Percentiles rank a stretch among this genome's conserved stretches.
Evolutionary conservation across 1,284 basidiomycete genomes (phyloP).

Genomic region (Marasmius tenuissimus): DNA sequence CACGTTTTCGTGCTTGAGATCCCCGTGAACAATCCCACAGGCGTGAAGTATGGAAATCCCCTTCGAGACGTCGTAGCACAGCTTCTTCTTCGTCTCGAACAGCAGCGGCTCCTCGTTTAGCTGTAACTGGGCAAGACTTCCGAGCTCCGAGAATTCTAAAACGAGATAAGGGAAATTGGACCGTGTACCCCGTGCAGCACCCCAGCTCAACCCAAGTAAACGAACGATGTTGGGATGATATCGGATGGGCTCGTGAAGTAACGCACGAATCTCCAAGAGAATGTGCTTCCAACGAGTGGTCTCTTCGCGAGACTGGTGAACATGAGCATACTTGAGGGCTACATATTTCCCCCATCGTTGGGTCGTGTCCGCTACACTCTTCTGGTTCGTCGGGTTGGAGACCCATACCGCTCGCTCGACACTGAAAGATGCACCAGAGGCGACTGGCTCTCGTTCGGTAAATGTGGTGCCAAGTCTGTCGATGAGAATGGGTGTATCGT

Average conservation of each 20-base stretch:
- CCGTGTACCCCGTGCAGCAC: neutral
- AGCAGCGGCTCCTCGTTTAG: neutral
- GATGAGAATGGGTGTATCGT: constrained; percentile 6
- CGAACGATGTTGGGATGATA: constrained; percentile 13
- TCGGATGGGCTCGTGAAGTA: constrained; percentile 11
- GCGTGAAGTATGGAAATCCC: constrained; percentile 11
- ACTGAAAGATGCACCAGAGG: constrained; percentile 4
- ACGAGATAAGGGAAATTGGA: constrained; percentile 6
- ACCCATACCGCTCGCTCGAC: constrained; percentile 5
- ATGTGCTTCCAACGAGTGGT: constrained; percentile 7
- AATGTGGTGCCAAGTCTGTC: neutral
- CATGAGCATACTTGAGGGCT: constrained; percentile 6
- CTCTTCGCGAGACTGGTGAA: neutral
- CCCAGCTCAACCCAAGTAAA: constrained; percentile 10
- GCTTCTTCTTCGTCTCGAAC: constrained; percentile 6
- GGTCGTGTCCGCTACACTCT: neutral
- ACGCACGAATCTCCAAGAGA: constrained; percentile 5
- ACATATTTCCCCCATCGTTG: constrained; percentile 4
- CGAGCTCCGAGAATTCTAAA: constrained; percentile 7
- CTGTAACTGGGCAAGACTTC: constrained; percentile 8
- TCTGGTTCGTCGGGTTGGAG: neutral
- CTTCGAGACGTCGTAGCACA: constrained; percentile 10
- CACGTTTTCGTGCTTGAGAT: constrained; percentile 12
- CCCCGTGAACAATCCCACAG: constrained; percentile 10
- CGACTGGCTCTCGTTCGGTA: neutral